Evolutionary conservation across 345 rosid species (phyloP).

Genomic region (Murraya paniculata): DNA sequence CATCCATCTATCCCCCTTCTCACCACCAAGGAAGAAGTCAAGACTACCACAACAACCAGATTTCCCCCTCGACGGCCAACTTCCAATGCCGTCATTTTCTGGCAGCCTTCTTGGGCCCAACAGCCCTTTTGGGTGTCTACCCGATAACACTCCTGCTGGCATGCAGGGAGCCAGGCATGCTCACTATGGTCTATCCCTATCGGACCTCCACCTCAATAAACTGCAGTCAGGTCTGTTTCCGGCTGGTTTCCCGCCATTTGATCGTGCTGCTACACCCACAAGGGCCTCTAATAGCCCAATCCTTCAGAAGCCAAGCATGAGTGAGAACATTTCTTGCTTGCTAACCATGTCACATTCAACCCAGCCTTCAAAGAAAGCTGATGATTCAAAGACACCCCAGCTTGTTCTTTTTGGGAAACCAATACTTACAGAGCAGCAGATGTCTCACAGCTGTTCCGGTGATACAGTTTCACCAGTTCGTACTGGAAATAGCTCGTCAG

Average conservation of each 20-base stretch:
- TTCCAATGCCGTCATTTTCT: conserved; percentile 50
- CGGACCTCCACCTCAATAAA: conserved; percentile 59
- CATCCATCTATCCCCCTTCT: conserved; percentile 56
- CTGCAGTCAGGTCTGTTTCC: conserved; percentile 41
- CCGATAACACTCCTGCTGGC: conserved; percentile 71
- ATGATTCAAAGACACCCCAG: conserved; percentile 41
- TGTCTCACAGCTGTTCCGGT: conserved; percentile 40
- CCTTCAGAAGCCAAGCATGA: conserved; percentile 37
- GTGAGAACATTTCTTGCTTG: conserved; percentile 42
- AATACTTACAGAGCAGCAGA: conserved; percentile 47
- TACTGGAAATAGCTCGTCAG: conserved; percentile 33
- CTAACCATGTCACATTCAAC: conserved; percentile 44
- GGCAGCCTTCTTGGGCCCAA: conserved; percentile 51
- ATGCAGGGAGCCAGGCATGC: conserved; percentile 99
- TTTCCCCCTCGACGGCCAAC: conserved; percentile 49
- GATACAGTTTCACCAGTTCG: conserved; percentile 30
- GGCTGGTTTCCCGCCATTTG: conserved; percentile 32
- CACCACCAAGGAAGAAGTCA: conserved; percentile 66
- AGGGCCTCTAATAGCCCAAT: conserved; percentile 29
- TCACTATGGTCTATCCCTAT: conserved; percentile 48
- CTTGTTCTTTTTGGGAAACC: conserved; percentile 62
- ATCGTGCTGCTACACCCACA: conserved; percentile 30
- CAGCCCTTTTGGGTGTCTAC: conserved; percentile 51
- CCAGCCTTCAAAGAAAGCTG: conserved; percentile 34
- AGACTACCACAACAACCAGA: conserved; percentile 55